Base-by-base conservation (phyloP, 768 basidiomycete species). In the Hortiboletus campestris region DNA sequence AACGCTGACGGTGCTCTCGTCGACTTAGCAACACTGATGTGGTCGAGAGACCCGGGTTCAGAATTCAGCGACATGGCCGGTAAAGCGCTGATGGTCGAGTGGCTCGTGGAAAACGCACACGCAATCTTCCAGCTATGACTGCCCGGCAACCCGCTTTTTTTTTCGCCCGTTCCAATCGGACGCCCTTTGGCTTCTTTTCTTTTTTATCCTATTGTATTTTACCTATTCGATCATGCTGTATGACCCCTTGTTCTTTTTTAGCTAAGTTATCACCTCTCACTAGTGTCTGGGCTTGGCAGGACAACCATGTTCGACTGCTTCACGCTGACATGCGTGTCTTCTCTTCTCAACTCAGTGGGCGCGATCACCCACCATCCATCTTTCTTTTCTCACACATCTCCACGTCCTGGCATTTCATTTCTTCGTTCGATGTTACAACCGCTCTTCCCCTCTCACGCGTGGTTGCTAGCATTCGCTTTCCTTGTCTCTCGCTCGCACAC, bases 51-150 rank as follows among this genome's bases (percentile, higher is more conserved):
- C 68, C 85, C 89, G 4, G 80, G 81, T 28, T 84, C 91, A 17
- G 97, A 98, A 75, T 98, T 98, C 75, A 89, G 86, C 65, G 96
- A 99, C 71, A 98, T 98, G 91, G 95, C 92, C 9, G 92, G 93
- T 50, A 98, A 96, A 73, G 92, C 96, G 7, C 80, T 94, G 55
- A 84, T 89, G 64, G 80, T 99, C 48, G 94, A 97, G 71, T 97
- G 94, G 89, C 83, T 98, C 60, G 85, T 98, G 57, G 94, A 98
- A 68, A 89, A 96, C 67, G 91, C 91, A 13, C 80, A 78, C 39
- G 70, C 71, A 25, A 74, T 89, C 63, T 82, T 82, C 63, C 63
- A 43, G 45, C 36, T 47, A 28, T 63, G 57, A 61, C 38, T 8
- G 7, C 7, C n/a, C 17, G 2, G 17, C 17, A 0, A 3, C 38